Conservation (phyloP, 2,329 filamentous ascomycete species). For the Nakataea oryzae region DNA sequence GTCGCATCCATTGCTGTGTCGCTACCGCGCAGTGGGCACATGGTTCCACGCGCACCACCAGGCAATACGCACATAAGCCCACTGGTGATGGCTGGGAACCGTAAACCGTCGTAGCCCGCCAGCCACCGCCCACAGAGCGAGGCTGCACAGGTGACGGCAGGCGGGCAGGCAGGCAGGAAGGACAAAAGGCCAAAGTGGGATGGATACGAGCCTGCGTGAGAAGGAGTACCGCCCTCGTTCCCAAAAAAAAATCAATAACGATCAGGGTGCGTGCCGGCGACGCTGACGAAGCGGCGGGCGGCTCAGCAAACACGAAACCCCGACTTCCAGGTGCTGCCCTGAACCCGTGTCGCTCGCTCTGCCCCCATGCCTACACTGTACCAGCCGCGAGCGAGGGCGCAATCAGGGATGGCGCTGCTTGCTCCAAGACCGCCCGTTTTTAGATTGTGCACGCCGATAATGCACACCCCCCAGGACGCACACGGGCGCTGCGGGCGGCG, state of each 20-base stretch:
- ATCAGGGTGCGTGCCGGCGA: not conserved
- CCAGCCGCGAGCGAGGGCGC: not conserved
- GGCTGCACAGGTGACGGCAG: too few species aligned
- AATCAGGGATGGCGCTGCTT: not conserved
- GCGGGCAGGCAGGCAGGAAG: too few species aligned
- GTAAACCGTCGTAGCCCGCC: too few species aligned
- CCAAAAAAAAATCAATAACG: too few species aligned
- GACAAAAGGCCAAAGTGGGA: not conserved
- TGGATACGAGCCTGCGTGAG: not conserved
- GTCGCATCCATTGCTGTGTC: too few species aligned
- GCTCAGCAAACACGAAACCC: not conserved
- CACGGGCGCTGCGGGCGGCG: not conserved
- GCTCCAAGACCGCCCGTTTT: not conserved
- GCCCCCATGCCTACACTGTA: too few species aligned
- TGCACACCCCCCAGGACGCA: not conserved
- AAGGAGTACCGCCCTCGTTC: too few species aligned
- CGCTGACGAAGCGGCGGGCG: not conserved
- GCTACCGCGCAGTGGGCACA: not conserved
- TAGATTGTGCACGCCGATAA: not conserved
- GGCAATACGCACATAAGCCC: not conserved
- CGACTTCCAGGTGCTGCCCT: not conserved
- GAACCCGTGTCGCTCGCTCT: too few species aligned
- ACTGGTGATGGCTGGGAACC: not conserved
- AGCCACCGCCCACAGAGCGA: not conserved
- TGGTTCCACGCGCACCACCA: not conserved